A percentile compares a stretch with the other conserved stretches of the same genome.
Conservation (phyloP, 139 green algal genomes). For the Coccomyxa sp. region DNA sequence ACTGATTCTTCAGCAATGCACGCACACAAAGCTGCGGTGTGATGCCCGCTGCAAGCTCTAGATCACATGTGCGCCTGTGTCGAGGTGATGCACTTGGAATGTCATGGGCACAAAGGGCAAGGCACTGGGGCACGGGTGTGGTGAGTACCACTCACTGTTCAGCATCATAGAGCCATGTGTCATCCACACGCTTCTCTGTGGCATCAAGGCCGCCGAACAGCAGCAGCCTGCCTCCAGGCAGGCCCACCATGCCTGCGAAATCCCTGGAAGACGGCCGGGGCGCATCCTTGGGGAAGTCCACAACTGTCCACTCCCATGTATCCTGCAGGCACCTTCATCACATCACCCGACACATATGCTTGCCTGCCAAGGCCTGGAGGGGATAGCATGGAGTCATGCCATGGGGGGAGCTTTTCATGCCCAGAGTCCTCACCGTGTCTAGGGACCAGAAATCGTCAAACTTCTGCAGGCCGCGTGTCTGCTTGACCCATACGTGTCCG, state of each 20-base stretch:
- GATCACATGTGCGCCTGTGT: no score
- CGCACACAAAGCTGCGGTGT: no score
- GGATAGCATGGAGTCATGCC: no score
- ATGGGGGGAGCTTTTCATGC: no score
- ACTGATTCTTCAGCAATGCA: no score
- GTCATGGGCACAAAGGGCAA: not conserved
- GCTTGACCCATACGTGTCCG: conserved; percentile 55
- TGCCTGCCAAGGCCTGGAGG: no score
- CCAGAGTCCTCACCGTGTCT: conserved; percentile 35
- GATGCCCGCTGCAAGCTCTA: no score
- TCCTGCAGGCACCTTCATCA: conserved; percentile 22
- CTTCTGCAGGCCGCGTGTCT: conserved; percentile 50
- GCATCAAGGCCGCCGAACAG: conserved; percentile 65
- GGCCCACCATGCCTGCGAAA: conserved; percentile 52
- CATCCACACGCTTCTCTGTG: conserved; percentile 43
- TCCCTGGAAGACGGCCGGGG: conserved; percentile 40
- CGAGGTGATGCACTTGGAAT: no score
- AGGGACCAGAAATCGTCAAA: conserved; percentile 77
- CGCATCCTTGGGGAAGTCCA: conserved; percentile 19
- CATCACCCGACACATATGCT: not conserved
- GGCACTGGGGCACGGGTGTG: no score
- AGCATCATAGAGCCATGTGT: conserved; percentile 65
- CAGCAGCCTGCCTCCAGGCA: conserved; percentile 42
- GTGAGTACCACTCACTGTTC: conserved; percentile 11
- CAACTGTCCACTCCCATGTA: conserved; percentile 54